These are phyloP conservation scores for Paramecium biaurelia DNA, from an alignment of 73 alveolate genomes.

Conservation along the genomic window DNA sequence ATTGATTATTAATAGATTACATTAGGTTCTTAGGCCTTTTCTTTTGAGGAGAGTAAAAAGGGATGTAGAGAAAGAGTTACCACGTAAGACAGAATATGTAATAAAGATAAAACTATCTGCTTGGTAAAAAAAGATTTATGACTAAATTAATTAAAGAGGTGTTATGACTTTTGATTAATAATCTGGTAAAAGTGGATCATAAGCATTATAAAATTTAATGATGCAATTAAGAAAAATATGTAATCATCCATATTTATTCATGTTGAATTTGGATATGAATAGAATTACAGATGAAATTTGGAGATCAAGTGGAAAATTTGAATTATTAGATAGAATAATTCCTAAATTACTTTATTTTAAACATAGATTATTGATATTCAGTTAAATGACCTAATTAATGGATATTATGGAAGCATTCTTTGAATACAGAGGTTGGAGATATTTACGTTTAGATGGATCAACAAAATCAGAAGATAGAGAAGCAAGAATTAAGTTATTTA, in stretches of 20 bases:
- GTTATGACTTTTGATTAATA: conserved; percentile 74
- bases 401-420: conserved; percentile 92
- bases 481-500: conserved; percentile 77
- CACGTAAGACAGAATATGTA: conserved; percentile 96
- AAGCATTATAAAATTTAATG: conserved; percentile 93
- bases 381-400: conserved; percentile 96
- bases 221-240: conserved; percentile 98
- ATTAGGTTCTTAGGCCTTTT: conserved; percentile 96
- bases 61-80: conserved; percentile 98
- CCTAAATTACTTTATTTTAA: conserved; percentile 89
- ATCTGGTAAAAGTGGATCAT: not conserved
- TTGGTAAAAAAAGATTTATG: conserved; percentile 96
- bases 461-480: conserved; percentile 97
- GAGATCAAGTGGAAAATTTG: conserved; percentile 96
- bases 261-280: conserved; percentile 63
- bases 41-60: conserved; percentile 97
- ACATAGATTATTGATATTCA: conserved; percentile 95
- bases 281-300: conserved; percentile 84
- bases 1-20: conserved; percentile 95
- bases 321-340: conserved; percentile 95
- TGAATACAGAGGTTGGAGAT: conserved; percentile 86
- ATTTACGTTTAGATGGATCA: conserved; percentile 93
- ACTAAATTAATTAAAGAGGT: conserved; percentile 92
- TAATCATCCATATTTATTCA: conserved; percentile 98
- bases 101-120: conserved; percentile 92